Evolutionary conservation across 1,284 basidiomycete species (phyloP).

Genomic region (Heterobasidion irregulare): DNA sequence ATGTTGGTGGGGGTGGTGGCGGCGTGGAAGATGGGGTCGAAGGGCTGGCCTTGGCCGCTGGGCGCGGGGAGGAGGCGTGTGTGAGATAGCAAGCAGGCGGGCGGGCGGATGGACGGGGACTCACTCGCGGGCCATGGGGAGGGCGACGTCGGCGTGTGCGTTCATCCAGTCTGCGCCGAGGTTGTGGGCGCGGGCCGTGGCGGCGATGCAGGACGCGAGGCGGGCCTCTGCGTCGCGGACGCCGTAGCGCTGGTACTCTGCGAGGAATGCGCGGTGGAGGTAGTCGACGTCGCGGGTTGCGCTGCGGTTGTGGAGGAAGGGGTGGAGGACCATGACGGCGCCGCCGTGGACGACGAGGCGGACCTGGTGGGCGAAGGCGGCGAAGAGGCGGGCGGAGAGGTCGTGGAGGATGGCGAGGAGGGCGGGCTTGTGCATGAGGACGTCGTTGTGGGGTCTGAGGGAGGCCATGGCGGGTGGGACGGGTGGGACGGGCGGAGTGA

Average conservation of each 20-base stretch:
- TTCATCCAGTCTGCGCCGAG: conserved; percentile 70
- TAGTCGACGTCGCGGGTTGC: conserved; percentile 60
- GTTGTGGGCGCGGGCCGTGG: conserved; percentile 38
- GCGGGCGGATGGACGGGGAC: no score
- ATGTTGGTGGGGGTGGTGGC: conserved; percentile 40
- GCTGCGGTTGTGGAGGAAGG: conserved; percentile 32
- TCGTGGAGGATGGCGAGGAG: conserved; percentile 38
- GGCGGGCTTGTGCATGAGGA: conserved; percentile 20
- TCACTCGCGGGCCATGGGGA: conserved; percentile 54
- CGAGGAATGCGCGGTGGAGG: conserved; percentile 47
- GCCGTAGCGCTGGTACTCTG: conserved; percentile 40
- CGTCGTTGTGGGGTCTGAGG: conserved; percentile 20
- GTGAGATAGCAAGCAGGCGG: no score
- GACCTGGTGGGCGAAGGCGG: conserved; percentile 36
- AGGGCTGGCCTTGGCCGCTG: conserved; percentile 30
- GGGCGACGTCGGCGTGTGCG: conserved; percentile 54
- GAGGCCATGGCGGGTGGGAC: not conserved
- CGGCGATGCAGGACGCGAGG: conserved; percentile 44
- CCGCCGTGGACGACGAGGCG: conserved; percentile 60
- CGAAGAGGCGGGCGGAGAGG: conserved; percentile 37
- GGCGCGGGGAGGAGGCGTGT: not conserved
- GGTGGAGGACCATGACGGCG: conserved; percentile 60
- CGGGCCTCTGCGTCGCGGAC: conserved; percentile 40
- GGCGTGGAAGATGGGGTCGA: conserved; percentile 52
- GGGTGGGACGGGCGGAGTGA: not conserved